Evolutionary conservation across 1,284 basidiomycete genomes (phyloP), one percentile per base, ranked within the genome.

Genomic region (Porodaedalea pini): DNA sequence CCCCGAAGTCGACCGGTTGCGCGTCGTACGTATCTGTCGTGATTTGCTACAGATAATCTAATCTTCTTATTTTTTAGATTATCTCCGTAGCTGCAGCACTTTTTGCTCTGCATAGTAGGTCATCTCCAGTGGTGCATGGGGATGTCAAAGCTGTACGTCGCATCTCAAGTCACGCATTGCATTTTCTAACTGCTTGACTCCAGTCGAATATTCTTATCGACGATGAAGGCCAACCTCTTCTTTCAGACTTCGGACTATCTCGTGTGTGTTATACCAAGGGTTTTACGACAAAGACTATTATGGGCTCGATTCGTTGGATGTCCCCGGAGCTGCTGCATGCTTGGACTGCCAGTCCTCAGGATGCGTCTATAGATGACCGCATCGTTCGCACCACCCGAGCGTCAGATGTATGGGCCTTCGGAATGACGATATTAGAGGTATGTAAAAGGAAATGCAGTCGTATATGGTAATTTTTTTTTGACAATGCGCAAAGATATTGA

Each of bases 301-400:
- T 3, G 13, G 57, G 57, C 4, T 47, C 57, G 19, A 19, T n/a
- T n/a, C 57, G 52, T 13, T 58, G 57, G 57, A 58, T 58, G 57
- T 52, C 57, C 1, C 2, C 5, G 15, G 57, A 58, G 52, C 37
- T 58, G 27, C 1, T 58, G 10, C 41, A 19, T 21, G 41, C n/a
- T 51, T 32, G 55, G 29, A 15, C 51, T 56, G 55, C 51, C 55
- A 8, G 32, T 51, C 10, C 47, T 56, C 29, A 48, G 51, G 47
- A 48, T 51, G 47, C 5, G 48, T 17, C 21, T 49, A 10, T 17
- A 45, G 11, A 4, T 10, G 41, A 10, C 2, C 47, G 17, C 2
- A 8, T n/a, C 41, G 11, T 4, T 10, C 17, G 4, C n/a, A 17
- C 4, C 17, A 44, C n/a, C 23, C 10, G 21, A 11, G 39, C 17